Conservation (phyloP, 2,329 filamentous ascomycete species). For the Aspergillus awamori region DNA sequence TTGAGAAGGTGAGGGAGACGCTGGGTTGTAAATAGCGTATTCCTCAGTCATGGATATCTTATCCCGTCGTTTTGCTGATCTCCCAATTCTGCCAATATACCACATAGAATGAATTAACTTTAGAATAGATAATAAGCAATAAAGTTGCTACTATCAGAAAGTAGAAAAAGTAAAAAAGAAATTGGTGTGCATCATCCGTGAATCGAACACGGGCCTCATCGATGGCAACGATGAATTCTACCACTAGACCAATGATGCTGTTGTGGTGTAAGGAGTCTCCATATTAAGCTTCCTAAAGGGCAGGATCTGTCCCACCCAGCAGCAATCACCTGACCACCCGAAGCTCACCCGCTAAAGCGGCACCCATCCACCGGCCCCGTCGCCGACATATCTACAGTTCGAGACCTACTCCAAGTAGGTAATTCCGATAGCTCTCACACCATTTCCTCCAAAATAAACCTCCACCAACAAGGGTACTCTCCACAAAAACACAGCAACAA, state of each 20-base stretch:
- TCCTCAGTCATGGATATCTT: background rate
- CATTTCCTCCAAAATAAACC: background rate
- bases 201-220: constrained; percentile 52
- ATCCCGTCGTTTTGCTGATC: no score
- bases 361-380: constrained; percentile 3
- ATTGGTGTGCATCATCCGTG: constrained; percentile 46
- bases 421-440: background rate
- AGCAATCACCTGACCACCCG: constrained; percentile 9
- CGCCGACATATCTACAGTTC: constrained; percentile 8
- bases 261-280: background rate
- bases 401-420: background rate
- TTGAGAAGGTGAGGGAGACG: constrained; percentile 31
- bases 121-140: no score
- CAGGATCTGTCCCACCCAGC: background rate
- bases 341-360: constrained; percentile 15
- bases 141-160: no score
- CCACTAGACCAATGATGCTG: constrained; percentile 50
- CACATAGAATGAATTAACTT: no score
- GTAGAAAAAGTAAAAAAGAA: constrained; percentile 20
- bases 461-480: constrained; percentile 19
- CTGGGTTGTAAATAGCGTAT: constrained; percentile 18
- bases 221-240: constrained; percentile 52
- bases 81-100: background rate
- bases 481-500: constrained; percentile 33
- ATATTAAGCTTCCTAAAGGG: background rate